phyloP scores from a whole-genome alignment of 2,329 filamentous ascomycete genomes.

The Calonectria hawksworthii region DNA sequence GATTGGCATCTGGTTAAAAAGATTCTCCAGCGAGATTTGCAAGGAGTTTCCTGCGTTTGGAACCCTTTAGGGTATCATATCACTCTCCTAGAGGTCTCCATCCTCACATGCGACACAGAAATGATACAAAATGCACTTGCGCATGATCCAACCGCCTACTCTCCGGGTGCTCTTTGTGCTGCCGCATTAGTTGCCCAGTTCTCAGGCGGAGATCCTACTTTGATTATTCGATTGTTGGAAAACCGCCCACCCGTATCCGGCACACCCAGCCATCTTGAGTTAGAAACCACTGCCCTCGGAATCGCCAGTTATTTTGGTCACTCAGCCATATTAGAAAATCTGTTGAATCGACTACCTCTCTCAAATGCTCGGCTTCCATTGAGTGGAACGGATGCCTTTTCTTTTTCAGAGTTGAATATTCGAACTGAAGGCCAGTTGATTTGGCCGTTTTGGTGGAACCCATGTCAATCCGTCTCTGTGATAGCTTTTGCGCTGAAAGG shows the following conservation, averaged over 20 bases:
- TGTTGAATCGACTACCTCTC: not conserved
- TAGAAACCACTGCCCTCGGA: not conserved
- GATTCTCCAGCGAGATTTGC: not conserved
- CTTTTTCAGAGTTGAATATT: no score
- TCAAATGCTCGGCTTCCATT: not conserved
- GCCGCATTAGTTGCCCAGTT: not conserved
- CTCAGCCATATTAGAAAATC: not conserved
- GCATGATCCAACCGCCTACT: not conserved
- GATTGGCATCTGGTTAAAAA: not conserved
- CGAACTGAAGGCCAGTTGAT: no score
- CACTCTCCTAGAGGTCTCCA: not conserved
- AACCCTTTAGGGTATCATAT: not conserved
- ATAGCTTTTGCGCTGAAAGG: not conserved
- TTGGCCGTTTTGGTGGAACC: not conserved
- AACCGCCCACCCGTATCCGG: not conserved
- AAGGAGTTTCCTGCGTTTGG: not conserved
- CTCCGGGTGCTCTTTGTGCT: not conserved
- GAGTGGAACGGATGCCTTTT: no score
- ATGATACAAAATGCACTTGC: not conserved
- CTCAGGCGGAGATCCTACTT: not conserved
- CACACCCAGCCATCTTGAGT: not conserved
- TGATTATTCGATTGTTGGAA: not conserved
- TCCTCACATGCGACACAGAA: not conserved
- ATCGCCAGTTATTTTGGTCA: not conserved
- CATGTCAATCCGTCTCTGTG: fast-evolving